Evolutionary conservation across 1,284 basidiomycete genomes (phyloP).

Genomic region (Trametes polyzona): DNA sequence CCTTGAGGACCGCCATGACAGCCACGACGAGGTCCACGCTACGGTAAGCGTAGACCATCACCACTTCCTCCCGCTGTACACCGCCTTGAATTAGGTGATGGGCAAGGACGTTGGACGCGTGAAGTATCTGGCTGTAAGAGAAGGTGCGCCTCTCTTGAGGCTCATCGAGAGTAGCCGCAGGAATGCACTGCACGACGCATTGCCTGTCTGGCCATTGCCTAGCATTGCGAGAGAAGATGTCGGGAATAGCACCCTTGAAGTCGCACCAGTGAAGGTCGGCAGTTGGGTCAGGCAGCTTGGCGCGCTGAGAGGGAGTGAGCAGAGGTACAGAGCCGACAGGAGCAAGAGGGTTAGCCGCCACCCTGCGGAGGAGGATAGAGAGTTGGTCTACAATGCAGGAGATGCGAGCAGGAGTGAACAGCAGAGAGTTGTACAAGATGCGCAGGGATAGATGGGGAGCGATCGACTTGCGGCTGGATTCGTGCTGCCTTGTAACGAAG

Average conservation of each 20-base stretch:
- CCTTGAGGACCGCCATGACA: constrained; percentile 96
- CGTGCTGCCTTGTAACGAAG: constrained; percentile 68
- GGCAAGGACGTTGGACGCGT: constrained; percentile 88
- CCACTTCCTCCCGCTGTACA: constrained; percentile 92
- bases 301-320: constrained; percentile 75
- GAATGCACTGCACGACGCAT: constrained; percentile 83
- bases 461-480: constrained; percentile 73
- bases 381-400: constrained; percentile 87
- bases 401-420: constrained; percentile 87
- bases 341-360: constrained; percentile 63
- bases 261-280: constrained; percentile 96
- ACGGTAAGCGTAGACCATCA: constrained; percentile 98
- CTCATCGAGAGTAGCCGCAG: constrained; percentile 44
- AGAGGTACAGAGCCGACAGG: constrained; percentile 80
- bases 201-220: constrained; percentile 74
- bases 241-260: constrained; percentile 95
- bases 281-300: constrained; percentile 82
- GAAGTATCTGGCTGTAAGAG: constrained; percentile 84
- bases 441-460: constrained; percentile 84
- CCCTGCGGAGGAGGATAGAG: constrained; percentile 77
- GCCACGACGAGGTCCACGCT: constrained; percentile 97
- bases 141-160: constrained; percentile 66
- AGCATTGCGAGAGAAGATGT: constrained; percentile 89
- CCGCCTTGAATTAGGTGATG: constrained; percentile 90
- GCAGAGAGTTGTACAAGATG: constrained; percentile 92